Evolutionary conservation across 2,329 filamentous ascomycete genomes (phyloP), one percentile per base, ranked within the genome.

Genomic region (Lecanoromycetidae sp.): DNA sequence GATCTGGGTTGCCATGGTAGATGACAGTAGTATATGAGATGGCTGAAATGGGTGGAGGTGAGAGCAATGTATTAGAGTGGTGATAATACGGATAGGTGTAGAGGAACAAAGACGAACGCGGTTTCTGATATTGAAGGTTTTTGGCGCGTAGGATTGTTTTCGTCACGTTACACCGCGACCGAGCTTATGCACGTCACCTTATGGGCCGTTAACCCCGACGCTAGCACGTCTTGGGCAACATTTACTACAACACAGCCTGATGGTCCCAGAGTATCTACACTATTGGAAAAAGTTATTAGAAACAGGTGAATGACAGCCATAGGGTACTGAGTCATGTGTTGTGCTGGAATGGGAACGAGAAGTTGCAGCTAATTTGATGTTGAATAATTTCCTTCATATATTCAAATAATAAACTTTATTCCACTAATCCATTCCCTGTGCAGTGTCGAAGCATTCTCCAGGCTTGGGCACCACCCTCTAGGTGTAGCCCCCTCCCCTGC

Each of bases 1-100:
- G 61, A 85, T 72, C 64, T 90, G 74, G 54, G 82, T 70, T 66
- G 85, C 77, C 86, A 93, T 91, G 77, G n/a, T n/a, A n/a, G n/a
- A 17, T 34, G 15, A 27, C 29, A 22, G 25, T 26, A 20, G 33
- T 37, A 3, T 29, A 19, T 30, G 13, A n/a, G n/a, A n/a, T n/a
- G n/a, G n/a, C n/a, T n/a, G n/a, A n/a, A n/a, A n/a, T n/a, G n/a
- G n/a, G n/a, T n/a, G n/a, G n/a, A n/a, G 15, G 19, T 13, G 15
- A 39, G n/a, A 33, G 40, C 9, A 22, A 5, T 46, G 55, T 33
- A 13, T 12, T n/a, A n/a, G 30, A 33, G 15, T 20, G 34, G 23
- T 22, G 19, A 7, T 10, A 3, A 3, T 10, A 10, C n/a, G 30
- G 25, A 41, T n/a, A 20, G 2, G 8, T 30, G 13, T 30, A 1